A percentile compares a stretch with the other conserved stretches of the same genome.
Evolutionary conservation across 1,284 basidiomycete genomes (phyloP).

Genomic region (Calocybe gambosa): DNA sequence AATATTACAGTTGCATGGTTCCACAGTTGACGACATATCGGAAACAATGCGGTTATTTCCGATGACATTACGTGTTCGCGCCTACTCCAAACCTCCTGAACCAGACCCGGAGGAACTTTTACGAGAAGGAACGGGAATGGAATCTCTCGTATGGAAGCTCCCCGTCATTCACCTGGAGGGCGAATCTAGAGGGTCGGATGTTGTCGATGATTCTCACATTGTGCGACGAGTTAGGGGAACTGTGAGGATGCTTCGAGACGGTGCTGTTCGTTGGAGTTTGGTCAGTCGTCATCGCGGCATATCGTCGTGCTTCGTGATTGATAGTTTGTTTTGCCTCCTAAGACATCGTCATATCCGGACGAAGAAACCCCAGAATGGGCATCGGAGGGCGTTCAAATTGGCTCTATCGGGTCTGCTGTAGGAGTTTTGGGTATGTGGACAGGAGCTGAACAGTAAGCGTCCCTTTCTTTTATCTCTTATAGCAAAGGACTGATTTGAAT

Average conservation of each 20-base stretch:
- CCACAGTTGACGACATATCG: constrained; percentile 25
- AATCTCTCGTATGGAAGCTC: constrained; percentile 27
- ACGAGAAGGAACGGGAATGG: constrained; percentile 8
- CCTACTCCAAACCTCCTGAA: constrained; percentile 34
- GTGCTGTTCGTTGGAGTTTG: constrained; percentile 47
- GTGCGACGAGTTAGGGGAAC: constrained; percentile 34
- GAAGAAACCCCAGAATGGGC: constrained; percentile 37
- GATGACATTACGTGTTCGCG: constrained; percentile 38
- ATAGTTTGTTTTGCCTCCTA: background rate
- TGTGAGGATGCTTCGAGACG: constrained; percentile 45
- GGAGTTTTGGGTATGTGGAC: constrained; percentile 59
- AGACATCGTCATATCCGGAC: constrained; percentile 23
- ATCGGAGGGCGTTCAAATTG: constrained; percentile 51
- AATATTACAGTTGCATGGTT: constrained; percentile 20
- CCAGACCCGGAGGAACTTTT: constrained; percentile 18
- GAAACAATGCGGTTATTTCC: constrained; percentile 52
- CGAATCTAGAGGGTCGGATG: constrained; percentile 34
- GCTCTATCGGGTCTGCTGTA: constrained; percentile 42
- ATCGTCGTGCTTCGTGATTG: constrained; percentile 5
- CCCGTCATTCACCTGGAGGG: constrained; percentile 50
- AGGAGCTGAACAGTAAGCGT: constrained; percentile 44
- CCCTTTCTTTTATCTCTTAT: background rate
- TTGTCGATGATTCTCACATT: constrained; percentile 19
- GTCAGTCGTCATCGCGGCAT: constrained; percentile 27
- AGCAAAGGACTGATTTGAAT: background rate